Evolutionary conservation across 2,329 filamentous ascomycete genomes (phyloP), one percentile per base, ranked within the genome.

Genomic region (Talaromyces sp.): DNA sequence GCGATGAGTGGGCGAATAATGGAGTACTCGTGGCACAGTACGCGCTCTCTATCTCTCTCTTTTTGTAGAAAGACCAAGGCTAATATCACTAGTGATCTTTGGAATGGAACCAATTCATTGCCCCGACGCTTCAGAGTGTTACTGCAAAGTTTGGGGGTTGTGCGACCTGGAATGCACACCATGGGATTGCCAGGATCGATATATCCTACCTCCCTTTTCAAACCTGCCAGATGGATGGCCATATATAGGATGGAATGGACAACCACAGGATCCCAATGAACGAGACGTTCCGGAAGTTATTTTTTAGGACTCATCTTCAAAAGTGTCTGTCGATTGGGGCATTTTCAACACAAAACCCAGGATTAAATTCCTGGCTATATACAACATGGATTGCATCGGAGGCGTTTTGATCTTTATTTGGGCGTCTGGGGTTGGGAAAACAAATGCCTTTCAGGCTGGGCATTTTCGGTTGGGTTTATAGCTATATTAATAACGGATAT

Each of bases 141-240:
- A 89, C 70, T 89, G 87, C 73, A 83, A 86, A 46, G 80, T 85
- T 17, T 90, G 86, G 66, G 86, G 86, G 0, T 66, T 87, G 27
- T 90, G 87, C 70, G 65, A 80, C 58, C 64, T 84, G 17, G 65
- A 63, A 14, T 78, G 76, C 58, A 19, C 66, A 65, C 2, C 68
- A 75, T 77, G 76, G 27, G 62, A 64, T 5, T 89, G 87, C 67
- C 73, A 80, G 4, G 80, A 80, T 2, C 81, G 84, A 60, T 89
- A 89, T 68, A 75, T 74, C 2, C 76, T 89, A 7, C 86, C 87
- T 2, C 80, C 78, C 0, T 87, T 73, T 64, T 80, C 84, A 0
- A 80, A 75, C 2, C 73, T 89, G 8, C 87, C 87, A 0, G 65
- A 80, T 31, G 86, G 84, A 7, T 89, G 87, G 87, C 86, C 86